These are phyloP conservation scores for Isabelozyma pseudorhagii DNA, from an alignment of 805 yeast species.

Conservation along the genomic window DNA sequence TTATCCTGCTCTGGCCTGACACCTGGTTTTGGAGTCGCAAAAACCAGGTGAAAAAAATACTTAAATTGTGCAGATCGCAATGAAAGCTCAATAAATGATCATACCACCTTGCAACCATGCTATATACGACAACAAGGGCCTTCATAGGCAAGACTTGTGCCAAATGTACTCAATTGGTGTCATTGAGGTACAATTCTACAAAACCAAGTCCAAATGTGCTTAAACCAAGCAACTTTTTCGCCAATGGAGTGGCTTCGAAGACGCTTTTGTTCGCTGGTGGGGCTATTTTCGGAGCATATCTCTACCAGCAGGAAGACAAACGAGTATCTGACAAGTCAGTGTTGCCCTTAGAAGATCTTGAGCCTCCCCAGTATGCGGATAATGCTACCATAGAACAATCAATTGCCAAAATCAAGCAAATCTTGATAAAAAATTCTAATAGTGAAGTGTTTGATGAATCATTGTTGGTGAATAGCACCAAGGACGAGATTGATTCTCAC, in stretches of 20 bases:
- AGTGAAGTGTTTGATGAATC: slow-evolving; percentile 13
- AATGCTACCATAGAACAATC: slow-evolving; percentile 16
- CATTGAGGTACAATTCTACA: background rate
- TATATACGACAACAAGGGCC: background rate
- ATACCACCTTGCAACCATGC: background rate
- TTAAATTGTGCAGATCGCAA: too few relatives aligned
- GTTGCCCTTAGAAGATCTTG: slow-evolving; percentile 10
- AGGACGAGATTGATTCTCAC: slow-evolving; percentile 22
- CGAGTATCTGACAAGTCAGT: slow-evolving; percentile 8
- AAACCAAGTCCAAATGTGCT: background rate
- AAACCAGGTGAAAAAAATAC: too few relatives aligned
- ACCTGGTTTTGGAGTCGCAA: too few relatives aligned
- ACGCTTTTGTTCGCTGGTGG: background rate
- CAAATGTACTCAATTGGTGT: background rate
- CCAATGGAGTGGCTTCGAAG: background rate
- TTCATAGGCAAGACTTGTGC: background rate
- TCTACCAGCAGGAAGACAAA: background rate
- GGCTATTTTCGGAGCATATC: background rate
- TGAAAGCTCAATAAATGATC: too few relatives aligned
- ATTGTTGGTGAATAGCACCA: slow-evolving; percentile 16
- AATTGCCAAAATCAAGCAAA: slow-evolving; percentile 15
- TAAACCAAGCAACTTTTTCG: background rate
- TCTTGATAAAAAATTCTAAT: slow-evolving; percentile 9
- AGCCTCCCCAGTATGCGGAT: slow-evolving; percentile 21
- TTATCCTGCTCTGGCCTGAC: too few relatives aligned